These are phyloP conservation scores for Zygoascus sp. DNA, from an alignment of 1,139 yeast genomes.

Conservation along the genomic window DNA sequence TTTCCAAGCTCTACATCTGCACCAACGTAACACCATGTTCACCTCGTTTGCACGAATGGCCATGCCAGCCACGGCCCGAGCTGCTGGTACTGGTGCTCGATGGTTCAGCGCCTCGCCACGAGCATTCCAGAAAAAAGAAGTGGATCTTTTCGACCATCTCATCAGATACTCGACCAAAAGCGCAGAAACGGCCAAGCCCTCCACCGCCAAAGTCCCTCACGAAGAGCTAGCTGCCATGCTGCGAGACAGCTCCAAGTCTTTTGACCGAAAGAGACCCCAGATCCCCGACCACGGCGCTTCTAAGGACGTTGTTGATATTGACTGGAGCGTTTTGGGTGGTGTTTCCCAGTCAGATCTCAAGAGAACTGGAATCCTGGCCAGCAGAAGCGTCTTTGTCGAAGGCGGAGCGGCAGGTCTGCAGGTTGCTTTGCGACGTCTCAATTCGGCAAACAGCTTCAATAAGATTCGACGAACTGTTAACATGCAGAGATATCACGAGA, in stretches of 20 bases:
- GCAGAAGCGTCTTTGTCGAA: constrained; percentile 31
- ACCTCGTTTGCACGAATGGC: background rate
- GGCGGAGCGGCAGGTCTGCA: constrained; percentile 24
- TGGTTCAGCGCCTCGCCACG: background rate
- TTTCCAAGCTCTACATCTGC: background rate
- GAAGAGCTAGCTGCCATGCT: constrained; percentile 6
- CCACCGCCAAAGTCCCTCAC: background rate
- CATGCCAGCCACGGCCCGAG: background rate
- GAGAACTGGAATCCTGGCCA: constrained; percentile 35
- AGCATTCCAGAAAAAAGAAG: background rate
- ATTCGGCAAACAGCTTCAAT: constrained; percentile 30
- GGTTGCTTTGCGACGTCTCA: constrained; percentile 29
- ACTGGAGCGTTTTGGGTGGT: constrained; percentile 14
- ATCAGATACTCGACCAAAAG: background rate
- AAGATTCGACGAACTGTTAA: constrained; percentile 28
- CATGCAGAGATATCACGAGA: constrained; percentile 33
- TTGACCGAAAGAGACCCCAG: background rate
- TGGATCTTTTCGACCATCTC: background rate
- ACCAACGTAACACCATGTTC: background rate
- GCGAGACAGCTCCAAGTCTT: background rate
- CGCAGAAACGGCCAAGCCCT: background rate
- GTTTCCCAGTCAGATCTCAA: constrained; percentile 23
- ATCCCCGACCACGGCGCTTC: constrained; percentile 6
- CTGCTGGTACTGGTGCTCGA: background rate
- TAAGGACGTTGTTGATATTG: constrained; percentile 8